These are phyloP conservation scores for Vitis amurensis DNA, from an alignment of 164 flowering plant genomes.

Conservation along the genomic window DNA sequence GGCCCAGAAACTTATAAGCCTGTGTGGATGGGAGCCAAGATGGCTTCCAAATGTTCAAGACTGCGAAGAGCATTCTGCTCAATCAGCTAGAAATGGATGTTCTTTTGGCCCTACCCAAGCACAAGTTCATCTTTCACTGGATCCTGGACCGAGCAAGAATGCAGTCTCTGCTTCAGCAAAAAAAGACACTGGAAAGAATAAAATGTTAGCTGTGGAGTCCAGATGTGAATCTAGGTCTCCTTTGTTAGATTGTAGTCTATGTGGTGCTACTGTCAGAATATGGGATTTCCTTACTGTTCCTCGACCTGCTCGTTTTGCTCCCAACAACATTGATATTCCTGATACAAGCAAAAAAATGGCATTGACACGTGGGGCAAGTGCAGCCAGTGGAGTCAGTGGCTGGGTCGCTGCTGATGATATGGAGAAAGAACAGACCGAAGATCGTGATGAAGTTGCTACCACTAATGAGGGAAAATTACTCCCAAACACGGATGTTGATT, in stretches of 20 bases:
- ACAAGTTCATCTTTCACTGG: slow-evolving; percentile 38
- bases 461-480: slow-evolving; percentile 45
- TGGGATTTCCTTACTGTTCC: slow-evolving; percentile 79
- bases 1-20: slow-evolving; percentile 93
- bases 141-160: slow-evolving; percentile 61
- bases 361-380: slow-evolving; percentile 88
- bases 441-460: slow-evolving; percentile 86
- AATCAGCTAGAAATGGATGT: slow-evolving; percentile 83
- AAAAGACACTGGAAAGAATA: slow-evolving; percentile 60
- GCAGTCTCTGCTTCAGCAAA: slow-evolving; percentile 56
- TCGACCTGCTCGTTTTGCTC: slow-evolving; percentile 70
- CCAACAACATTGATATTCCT: slow-evolving; percentile 61
- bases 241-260: slow-evolving; percentile 89
- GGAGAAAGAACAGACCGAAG: slow-evolving; percentile 74
- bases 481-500: slow-evolving; percentile 56
- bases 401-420: slow-evolving; percentile 79
- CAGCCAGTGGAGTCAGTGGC: slow-evolving; percentile 94
- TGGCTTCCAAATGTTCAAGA: slow-evolving; percentile 93
- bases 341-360: slow-evolving; percentile 77
- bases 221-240: slow-evolving; percentile 77
- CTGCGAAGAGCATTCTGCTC: slow-evolving; percentile 96
- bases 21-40: slow-evolving; percentile 99
- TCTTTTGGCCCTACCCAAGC: slow-evolving; percentile 62
- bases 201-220: slow-evolving; percentile 45
- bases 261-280: slow-evolving; percentile 92